Evolutionary conservation across 352 stramenopile species (phyloP).

Genomic region (Phytophthora pistaciae): DNA sequence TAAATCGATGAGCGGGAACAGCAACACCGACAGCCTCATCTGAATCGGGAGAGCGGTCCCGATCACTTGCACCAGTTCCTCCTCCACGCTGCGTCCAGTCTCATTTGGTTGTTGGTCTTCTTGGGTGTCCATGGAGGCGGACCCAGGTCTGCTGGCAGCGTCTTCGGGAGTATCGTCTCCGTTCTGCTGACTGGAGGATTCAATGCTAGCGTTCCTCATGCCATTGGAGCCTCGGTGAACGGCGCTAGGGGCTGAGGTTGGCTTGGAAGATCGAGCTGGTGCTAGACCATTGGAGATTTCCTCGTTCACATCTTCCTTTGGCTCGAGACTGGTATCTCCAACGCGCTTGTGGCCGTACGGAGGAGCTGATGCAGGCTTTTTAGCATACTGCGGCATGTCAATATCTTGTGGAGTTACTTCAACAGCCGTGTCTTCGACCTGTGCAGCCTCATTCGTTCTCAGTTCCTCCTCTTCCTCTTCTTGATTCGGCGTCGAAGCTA

Average conservation of each 20-base stretch:
- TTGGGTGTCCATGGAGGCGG: neutral
- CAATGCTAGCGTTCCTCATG: neutral
- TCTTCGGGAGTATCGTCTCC: neutral
- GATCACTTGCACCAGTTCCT: conserved; percentile 15
- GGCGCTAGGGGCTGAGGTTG: conserved; percentile 28
- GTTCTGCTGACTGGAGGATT: neutral
- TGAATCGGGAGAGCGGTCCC: conserved; percentile 27
- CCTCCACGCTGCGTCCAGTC: conserved; percentile 1
- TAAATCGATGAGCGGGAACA: conserved; percentile 74
- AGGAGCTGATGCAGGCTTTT: conserved; percentile 24
- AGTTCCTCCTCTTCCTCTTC: neutral
- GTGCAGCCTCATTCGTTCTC: neutral
- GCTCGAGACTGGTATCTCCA: neutral
- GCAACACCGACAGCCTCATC: conserved; percentile 38
- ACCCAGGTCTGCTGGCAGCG: neutral
- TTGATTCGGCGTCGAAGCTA: neutral
- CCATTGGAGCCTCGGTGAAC: conserved; percentile 12
- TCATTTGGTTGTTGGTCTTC: conserved; percentile 5
- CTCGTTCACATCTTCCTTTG: neutral
- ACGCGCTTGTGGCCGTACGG: conserved; percentile 14
- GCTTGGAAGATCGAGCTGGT: conserved; percentile 18
- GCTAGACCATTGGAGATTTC: neutral
- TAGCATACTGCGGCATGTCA: neutral
- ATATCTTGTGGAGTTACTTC: conserved; percentile 6
- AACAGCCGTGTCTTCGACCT: neutral